A percentile compares a stretch with the other conserved stretches of the same genome.
phyloP scores from a whole-genome alignment of 1,139 yeast species.

The Magnusiomyces starmeri region DNA sequence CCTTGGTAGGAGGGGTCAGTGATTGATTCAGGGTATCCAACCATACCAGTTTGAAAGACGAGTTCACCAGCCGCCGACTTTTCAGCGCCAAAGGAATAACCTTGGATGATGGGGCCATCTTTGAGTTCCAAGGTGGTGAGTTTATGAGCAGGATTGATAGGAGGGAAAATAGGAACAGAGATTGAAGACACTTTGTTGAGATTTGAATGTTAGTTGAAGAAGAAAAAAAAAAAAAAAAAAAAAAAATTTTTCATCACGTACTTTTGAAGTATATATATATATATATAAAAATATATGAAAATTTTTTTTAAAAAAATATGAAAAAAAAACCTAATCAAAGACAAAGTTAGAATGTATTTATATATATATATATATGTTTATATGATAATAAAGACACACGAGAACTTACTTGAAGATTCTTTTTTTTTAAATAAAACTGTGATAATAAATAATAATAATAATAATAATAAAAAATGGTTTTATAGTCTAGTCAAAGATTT shows the following conservation, averaged over 20 bases:
- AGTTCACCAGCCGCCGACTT: constrained; percentile 90
- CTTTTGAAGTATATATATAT: background rate
- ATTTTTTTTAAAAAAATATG: background rate
- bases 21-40: constrained; percentile 96
- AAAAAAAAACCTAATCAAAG: background rate
- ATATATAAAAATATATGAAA: background rate
- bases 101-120: constrained; percentile 85
- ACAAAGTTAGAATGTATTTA: background rate
- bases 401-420: background rate
- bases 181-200: constrained; percentile 12
- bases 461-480: background rate
- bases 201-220: background rate
- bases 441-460: background rate
- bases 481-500: background rate
- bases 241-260: background rate
- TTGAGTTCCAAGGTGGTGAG: constrained; percentile 86
- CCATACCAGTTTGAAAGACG: constrained; percentile 99
- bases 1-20: constrained; percentile 99
- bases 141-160: constrained; percentile 73
- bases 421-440: background rate
- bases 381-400: background rate
- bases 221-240: constrained; percentile 1
- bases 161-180: constrained; percentile 70
- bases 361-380: background rate
- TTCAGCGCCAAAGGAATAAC: constrained; percentile 96